These are phyloP conservation scores for Prasinococcaceae sp. DNA, from an alignment of 139 green algal genomes.

Conservation along the genomic window DNA sequence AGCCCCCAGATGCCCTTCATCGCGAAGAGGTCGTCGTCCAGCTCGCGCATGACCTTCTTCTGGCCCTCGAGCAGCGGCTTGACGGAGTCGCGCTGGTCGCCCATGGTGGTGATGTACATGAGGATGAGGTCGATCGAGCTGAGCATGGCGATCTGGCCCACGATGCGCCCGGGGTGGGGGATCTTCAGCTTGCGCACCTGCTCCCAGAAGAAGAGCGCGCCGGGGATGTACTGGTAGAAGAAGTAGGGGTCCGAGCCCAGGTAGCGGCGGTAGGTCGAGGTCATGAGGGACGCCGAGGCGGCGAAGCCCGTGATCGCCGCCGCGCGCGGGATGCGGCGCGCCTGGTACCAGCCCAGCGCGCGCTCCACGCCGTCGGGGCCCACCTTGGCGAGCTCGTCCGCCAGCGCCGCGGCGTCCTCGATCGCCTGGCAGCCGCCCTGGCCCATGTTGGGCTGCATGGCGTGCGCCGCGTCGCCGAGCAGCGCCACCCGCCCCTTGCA, in stretches of 20 bases:
- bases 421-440: slow-evolving; percentile 73
- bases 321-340: slow-evolving; percentile 50
- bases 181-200: slow-evolving; percentile 55
- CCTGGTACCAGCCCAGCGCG: slow-evolving; percentile 37
- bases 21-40: slow-evolving; percentile 19
- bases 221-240: slow-evolving; percentile 24
- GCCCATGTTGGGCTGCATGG: slow-evolving; percentile 97
- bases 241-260: slow-evolving; percentile 45
- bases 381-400: slow-evolving; percentile 23
- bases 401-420: slow-evolving; percentile 31
- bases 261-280: slow-evolving; percentile 70
- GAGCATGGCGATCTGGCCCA: slow-evolving; percentile 29
- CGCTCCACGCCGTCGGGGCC: slow-evolving; percentile 3
- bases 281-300: slow-evolving; percentile 69
- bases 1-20: slow-evolving; percentile 25
- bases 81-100: slow-evolving; percentile 1
- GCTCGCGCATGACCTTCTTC: slow-evolving; percentile 1
- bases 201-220: slow-evolving; percentile 12
- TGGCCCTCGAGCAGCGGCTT: not conserved
- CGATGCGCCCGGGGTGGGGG: slow-evolving; percentile 83
- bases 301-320: slow-evolving; percentile 80
- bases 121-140: slow-evolving; percentile 30
- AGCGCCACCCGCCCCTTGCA: slow-evolving; percentile 63
- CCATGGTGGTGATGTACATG: slow-evolving; percentile 20
- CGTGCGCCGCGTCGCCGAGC: slow-evolving; percentile 86